A percentile compares a stretch with the other conserved stretches of the same genome.
These are phyloP conservation scores for Pythium pectinolyticum DNA, from an alignment of 352 stramenopile species.

Conservation along the genomic window DNA sequence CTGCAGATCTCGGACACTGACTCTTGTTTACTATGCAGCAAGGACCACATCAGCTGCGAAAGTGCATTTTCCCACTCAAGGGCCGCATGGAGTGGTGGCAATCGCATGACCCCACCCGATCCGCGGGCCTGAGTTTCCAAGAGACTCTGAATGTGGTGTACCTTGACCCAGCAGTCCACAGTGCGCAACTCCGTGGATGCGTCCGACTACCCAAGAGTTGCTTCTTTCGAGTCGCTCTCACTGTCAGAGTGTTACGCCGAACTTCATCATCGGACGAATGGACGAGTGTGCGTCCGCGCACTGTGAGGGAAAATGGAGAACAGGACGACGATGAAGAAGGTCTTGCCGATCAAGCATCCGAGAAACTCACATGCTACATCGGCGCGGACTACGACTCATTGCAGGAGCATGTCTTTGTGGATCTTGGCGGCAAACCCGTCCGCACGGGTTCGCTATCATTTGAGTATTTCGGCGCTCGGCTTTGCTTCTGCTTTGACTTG, in stretches of 20 bases:
- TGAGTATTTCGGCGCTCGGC: conserved; percentile 55
- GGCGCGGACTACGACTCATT: conserved; percentile 61
- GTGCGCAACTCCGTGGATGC: conserved; percentile 17
- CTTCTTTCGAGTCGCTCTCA: conserved; percentile 45
- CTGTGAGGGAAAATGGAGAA: neutral
- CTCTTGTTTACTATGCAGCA: conserved; percentile 30
- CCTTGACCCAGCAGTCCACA: conserved; percentile 14
- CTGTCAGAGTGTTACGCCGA: conserved; percentile 13
- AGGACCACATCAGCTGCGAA: conserved; percentile 45
- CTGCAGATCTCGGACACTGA: neutral
- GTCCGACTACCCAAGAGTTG: conserved; percentile 58
- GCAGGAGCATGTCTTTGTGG: conserved; percentile 43
- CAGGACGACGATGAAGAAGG: conserved; percentile 17
- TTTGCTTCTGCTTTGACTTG: conserved; percentile 73
- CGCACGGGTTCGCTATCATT: conserved; percentile 37
- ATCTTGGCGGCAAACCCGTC: conserved; percentile 40
- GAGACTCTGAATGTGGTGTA: conserved; percentile 26
- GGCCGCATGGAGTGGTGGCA: conserved; percentile 72
- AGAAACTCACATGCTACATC: conserved; percentile 43
- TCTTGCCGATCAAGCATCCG: conserved; percentile 4
- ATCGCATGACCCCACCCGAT: conserved; percentile 37
- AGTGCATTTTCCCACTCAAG: conserved; percentile 62
- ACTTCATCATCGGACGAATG: conserved; percentile 6
- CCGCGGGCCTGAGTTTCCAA: conserved; percentile 33
- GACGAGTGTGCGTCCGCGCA: neutral